Base-by-base conservation (phyloP, 108 stramenopile species). In the Skeletonema menzelii region DNA sequence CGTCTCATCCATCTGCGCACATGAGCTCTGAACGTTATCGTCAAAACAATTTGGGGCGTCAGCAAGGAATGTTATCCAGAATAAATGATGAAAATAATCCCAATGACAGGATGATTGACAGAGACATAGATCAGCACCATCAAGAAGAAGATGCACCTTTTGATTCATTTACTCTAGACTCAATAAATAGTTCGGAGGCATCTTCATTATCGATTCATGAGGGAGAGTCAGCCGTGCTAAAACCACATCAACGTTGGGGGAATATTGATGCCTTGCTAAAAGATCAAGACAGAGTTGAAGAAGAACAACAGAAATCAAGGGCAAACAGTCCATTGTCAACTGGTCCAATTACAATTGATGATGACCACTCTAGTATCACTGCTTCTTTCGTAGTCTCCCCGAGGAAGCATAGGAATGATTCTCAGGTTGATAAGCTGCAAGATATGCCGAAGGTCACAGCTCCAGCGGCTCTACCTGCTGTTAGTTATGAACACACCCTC, bases 321-420 rank as follows among this genome's bases (percentile, higher is more conserved):
- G 22, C 49, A 10, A 22, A 20, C 0, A 53, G 49, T 53, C 49
- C 49, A 53, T 53, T 53, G 22, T 53, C 49, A 53, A 22, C 49
- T 53, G 49, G 49, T 1, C 49, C 15, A 6, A 22, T 53, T 22
- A n/a, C 49, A 53, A 22, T 53, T 5, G 49, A 22, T 53, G 49
- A 53, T 53, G 49, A 53, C 20, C 49, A 53, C 20, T 53, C 49
- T 20, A 53, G 20, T 53, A 53, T 53, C 22, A 53, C 49, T 53
- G 8, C 49, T 14, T 53, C 49, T 8, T 53, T 53, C 14, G 8
- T 22, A 24, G 5, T 22, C 49, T 53, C 49, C 8, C 22, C 49
- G 49, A 53, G 49, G 17, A 6, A 53, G 4, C 2, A 24, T n/a
- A n/a, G 49, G 1, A 53, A 22, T 53, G 5, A 20, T 0, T 53